Evolutionary conservation across 352 stramenopile species (phyloP).

Genomic region (Pythium aquatile): DNA sequence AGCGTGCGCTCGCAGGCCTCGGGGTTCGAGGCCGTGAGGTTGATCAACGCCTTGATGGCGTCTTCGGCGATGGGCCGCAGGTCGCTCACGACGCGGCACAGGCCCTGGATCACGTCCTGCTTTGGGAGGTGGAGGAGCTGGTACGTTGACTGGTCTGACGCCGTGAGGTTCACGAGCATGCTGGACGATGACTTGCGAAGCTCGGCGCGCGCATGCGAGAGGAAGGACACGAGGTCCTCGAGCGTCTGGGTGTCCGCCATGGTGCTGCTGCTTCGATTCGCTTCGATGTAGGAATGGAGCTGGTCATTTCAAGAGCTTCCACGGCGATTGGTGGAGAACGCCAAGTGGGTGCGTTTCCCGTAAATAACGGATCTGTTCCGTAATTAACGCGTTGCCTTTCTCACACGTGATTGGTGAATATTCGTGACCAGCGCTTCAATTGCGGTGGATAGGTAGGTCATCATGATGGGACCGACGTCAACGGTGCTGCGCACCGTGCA

Average conservation of each 20-base stretch:
- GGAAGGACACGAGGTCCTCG: slow-evolving; percentile 81
- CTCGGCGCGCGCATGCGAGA: slow-evolving; percentile 79
- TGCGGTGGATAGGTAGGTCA: not conserved
- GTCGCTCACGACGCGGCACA: slow-evolving; percentile 81
- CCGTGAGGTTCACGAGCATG: slow-evolving; percentile 80
- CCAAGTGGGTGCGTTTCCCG: slow-evolving; percentile 18
- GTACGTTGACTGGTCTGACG: slow-evolving; percentile 74
- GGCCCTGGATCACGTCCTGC: slow-evolving; percentile 70
- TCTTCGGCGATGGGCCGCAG: slow-evolving; percentile 82
- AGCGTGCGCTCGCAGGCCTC: slow-evolving; percentile 67
- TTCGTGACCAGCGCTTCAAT: not conserved
- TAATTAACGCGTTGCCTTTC: slow-evolving; percentile 4
- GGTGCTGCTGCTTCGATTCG: not conserved
- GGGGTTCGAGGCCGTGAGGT: slow-evolving; percentile 75
- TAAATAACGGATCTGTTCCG: slow-evolving; percentile 12
- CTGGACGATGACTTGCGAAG: slow-evolving; percentile 83
- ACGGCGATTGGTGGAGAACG: slow-evolving; percentile 20
- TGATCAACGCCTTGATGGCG: slow-evolving; percentile 86
- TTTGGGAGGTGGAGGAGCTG: slow-evolving; percentile 74
- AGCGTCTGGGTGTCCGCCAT: slow-evolving; percentile 68
- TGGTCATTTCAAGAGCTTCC: not conserved
- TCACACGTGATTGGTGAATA: slow-evolving; percentile 15
- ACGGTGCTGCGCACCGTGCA: slow-evolving; percentile 43
- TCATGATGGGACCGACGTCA: slow-evolving; percentile 13
- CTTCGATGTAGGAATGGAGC: not conserved